Conservation (phyloP, 805 yeast species). For the Starmera caribaea region DNA sequence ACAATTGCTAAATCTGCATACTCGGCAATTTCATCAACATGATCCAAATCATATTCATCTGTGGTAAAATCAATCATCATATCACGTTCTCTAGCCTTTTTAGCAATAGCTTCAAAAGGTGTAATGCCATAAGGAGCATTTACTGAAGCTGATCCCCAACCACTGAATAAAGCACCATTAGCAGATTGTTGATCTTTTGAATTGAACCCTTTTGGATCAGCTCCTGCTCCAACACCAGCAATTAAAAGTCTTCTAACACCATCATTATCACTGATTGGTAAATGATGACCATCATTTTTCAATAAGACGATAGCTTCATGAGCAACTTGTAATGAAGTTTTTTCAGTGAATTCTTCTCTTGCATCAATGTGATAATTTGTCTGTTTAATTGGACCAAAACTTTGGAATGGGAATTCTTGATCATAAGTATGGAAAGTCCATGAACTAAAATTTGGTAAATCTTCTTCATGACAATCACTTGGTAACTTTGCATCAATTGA, state of each 20-base stretch:
- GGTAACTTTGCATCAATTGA: constrained; percentile 27
- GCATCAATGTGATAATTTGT: constrained; percentile 49
- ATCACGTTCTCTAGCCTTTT: constrained; percentile 34
- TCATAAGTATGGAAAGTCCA: constrained; percentile 50
- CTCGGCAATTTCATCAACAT: constrained; percentile 34
- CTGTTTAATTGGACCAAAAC: constrained; percentile 42
- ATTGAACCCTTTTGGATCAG: constrained; percentile 41
- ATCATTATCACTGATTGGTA: constrained; percentile 39
- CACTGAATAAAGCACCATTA: constrained; percentile 46
- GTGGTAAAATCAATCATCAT: constrained; percentile 34
- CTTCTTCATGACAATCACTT: constrained; percentile 29
- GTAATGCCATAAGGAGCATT: constrained; percentile 47
- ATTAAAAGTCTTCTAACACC: constrained; percentile 32
- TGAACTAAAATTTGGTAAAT: constrained; percentile 43
- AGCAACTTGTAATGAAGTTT: constrained; percentile 42
- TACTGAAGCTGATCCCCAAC: constrained; percentile 60
- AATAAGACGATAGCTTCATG: constrained; percentile 47
- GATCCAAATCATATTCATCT: constrained; percentile 37
- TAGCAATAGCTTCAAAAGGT: constrained; percentile 45
- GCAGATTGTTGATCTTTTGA: constrained; percentile 43
- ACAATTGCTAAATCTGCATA: constrained; percentile 44
- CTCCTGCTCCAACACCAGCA: constrained; percentile 45
- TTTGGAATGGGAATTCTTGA: constrained; percentile 43
- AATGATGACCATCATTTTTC: constrained; percentile 39
- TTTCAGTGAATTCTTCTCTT: constrained; percentile 35